These are phyloP conservation scores for Pseudoneurospora amorphoporcata DNA, from an alignment of 495 filamentous ascomycete genomes.

Conservation along the genomic window DNA sequence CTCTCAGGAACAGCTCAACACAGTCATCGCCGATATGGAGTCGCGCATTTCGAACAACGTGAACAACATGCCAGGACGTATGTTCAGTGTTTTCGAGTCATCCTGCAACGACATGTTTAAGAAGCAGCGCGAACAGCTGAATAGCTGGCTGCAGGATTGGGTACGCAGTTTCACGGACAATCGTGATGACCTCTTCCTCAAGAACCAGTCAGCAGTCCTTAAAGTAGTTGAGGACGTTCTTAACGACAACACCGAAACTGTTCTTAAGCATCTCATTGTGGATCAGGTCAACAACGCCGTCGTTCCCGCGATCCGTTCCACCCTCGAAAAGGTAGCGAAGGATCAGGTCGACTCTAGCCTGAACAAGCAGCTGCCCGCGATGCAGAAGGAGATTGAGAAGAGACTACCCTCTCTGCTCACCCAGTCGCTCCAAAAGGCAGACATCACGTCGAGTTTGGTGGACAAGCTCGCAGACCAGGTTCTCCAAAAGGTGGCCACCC, in stretches of 20 bases:
- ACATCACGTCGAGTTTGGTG: conserved; percentile 33
- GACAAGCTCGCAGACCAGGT: conserved; percentile 63
- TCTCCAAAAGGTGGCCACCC: conserved; percentile 49
- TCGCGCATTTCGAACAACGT: conserved; percentile 33
- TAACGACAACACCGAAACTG: conserved; percentile 80
- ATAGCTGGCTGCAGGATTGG: conserved; percentile 27
- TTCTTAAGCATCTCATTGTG: conserved; percentile 58
- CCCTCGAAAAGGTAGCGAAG: conserved; percentile 35
- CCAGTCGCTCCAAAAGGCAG: conserved; percentile 56
- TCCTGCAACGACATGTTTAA: conserved; percentile 26
- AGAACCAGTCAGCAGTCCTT: conserved; percentile 47
- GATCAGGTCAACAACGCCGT: conserved; percentile 56
- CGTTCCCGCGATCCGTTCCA: conserved; percentile 40
- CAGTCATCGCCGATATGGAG: conserved; percentile 35
- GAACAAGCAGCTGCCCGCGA: conserved; percentile 37
- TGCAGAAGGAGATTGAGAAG: conserved; percentile 54
- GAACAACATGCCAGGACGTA: conserved; percentile 32
- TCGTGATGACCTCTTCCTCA: conserved; percentile 20
- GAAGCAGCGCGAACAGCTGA: conserved; percentile 27
- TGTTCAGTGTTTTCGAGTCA: conserved; percentile 26
- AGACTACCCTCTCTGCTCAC: conserved; percentile 29
- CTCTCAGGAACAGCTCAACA: conserved; percentile 34
- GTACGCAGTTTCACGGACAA: conserved; percentile 22
- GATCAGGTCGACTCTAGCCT: conserved; percentile 33
- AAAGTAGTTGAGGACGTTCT: conserved; percentile 80